phyloP scores from a whole-genome alignment of 371 early-diverging fungal genomes.

The Mortierella sp. region DNA sequence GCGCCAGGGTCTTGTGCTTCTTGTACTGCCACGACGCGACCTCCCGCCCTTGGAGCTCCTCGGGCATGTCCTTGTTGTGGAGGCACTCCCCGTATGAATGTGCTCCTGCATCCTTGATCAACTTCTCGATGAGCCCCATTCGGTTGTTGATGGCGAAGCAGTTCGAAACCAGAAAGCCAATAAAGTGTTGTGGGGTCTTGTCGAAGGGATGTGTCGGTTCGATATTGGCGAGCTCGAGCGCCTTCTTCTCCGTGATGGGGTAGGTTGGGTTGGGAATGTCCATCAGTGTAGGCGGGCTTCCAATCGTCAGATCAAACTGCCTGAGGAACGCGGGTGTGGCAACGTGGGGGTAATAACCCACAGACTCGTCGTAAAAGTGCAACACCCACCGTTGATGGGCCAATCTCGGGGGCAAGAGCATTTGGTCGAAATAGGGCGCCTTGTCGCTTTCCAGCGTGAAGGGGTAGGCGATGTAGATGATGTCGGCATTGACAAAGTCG shows the following conservation, averaged over 20 bases:
- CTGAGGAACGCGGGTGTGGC: slow-evolving; percentile 13
- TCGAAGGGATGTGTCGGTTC: slow-evolving; percentile 8
- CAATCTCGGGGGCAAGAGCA: slow-evolving; percentile 28
- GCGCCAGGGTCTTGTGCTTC: slow-evolving; percentile 8
- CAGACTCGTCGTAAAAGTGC: slow-evolving; percentile 22
- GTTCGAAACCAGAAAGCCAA: slow-evolving; percentile 28
- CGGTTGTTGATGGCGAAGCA: slow-evolving; percentile 33
- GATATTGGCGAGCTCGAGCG: not conserved
- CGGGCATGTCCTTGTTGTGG: slow-evolving; percentile 27
- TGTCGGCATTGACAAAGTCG: slow-evolving; percentile 31
- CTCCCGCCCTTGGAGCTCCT: not conserved
- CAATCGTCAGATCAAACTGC: slow-evolving; percentile 44
- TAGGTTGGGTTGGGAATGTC: slow-evolving; percentile 23
- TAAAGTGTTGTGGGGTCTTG: slow-evolving; percentile 1
- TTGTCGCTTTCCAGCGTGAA: slow-evolving; percentile 11
- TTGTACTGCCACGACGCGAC: not conserved
- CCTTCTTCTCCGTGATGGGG: not conserved
- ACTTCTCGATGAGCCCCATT: slow-evolving; percentile 11
- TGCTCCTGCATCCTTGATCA: slow-evolving; percentile 22
- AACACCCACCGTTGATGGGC: slow-evolving; percentile 38
- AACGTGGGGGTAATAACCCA: slow-evolving; percentile 34
- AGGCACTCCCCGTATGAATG: slow-evolving; percentile 39
- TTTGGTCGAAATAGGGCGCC: slow-evolving; percentile 23
- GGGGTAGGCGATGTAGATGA: slow-evolving; percentile 21
- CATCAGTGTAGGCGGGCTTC: slow-evolving; percentile 19